A percentile compares a stretch with the other conserved stretches of the same genome.
These are phyloP conservation scores for Quercus dentata DNA, from an alignment of 306 rosid species.

Conservation along the genomic window DNA sequence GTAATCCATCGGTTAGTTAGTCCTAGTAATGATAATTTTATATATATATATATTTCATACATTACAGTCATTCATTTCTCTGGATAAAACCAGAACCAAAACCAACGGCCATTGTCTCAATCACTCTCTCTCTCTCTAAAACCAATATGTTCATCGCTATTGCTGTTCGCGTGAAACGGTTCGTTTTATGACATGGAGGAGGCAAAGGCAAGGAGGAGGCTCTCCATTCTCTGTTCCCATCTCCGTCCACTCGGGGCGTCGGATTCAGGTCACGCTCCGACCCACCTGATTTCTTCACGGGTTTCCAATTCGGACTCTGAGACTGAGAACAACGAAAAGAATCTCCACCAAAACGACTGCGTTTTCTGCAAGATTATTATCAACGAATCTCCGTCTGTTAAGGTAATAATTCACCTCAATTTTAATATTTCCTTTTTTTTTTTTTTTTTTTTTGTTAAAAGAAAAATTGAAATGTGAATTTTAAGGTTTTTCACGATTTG, in stretches of 20 bases:
- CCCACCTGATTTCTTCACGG: neutral
- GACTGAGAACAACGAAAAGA: slow-evolving; percentile 12
- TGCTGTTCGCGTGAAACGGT: neutral
- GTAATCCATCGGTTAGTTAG: too few species aligned
- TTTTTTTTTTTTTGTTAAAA: too few species aligned
- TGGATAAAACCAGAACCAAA: too few species aligned
- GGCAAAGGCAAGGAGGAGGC: slow-evolving; percentile 36
- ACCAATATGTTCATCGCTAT: slow-evolving; percentile 9
- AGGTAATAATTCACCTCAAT: slow-evolving; percentile 25
- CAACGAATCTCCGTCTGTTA: slow-evolving; percentile 67
- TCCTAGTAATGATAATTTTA: too few species aligned
- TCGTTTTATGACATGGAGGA: slow-evolving; percentile 25
- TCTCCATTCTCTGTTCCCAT: slow-evolving; percentile 69
- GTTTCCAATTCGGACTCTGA: slow-evolving; percentile 25
- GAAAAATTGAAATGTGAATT: too few species aligned
- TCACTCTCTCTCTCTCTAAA: neutral
- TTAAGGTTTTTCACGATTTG: too few species aligned
- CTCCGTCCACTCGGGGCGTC: slow-evolving; percentile 35
- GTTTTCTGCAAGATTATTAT: slow-evolving; percentile 76
- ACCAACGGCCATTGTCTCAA: too few species aligned
- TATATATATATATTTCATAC: too few species aligned
- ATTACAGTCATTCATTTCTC: too few species aligned
- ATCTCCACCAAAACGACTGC: slow-evolving; percentile 37
- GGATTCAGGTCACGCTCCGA: neutral
- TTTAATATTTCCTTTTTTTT: neutral